Percentiles rank a stretch among this genome's conserved stretches.
Evolutionary conservation across 306 rosid species (phyloP).

Genomic region (Trichosanthes cucumerina): DNA sequence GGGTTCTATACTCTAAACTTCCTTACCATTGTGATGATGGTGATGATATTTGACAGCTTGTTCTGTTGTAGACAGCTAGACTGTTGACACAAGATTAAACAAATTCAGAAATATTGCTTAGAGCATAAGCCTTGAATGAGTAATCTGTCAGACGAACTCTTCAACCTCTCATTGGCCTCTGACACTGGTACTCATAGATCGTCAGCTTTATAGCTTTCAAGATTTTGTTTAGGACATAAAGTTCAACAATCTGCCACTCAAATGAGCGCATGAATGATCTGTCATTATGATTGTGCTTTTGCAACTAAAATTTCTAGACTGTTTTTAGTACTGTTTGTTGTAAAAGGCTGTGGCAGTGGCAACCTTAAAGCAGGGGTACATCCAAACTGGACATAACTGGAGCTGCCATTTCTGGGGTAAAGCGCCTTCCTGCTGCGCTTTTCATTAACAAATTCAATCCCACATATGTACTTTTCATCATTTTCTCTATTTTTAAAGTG

Average conservation of each 20-base stretch:
- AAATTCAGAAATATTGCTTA: conserved; percentile 3
- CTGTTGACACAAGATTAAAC: background rate
- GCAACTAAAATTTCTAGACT: conserved; percentile 9
- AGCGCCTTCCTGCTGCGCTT: conserved; percentile 24
- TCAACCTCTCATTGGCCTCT: conserved; percentile 7
- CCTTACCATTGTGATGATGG: conserved; percentile 54
- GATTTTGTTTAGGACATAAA: conserved; percentile 26
- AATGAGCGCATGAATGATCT: conserved; percentile 27
- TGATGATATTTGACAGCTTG: conserved; percentile 9
- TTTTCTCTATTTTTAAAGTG: background rate
- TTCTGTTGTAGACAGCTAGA: conserved; percentile 2
- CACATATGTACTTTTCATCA: background rate
- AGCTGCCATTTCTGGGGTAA: background rate
- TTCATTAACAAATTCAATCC: conserved; percentile 15
- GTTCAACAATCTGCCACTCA: conserved; percentile 26
- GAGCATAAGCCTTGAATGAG: background rate
- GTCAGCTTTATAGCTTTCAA: conserved; percentile 12
- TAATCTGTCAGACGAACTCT: conserved; percentile 32
- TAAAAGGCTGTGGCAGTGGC: background rate
- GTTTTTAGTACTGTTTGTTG: background rate
- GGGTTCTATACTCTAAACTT: conserved; percentile 18
- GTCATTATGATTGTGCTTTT: conserved; percentile 34
- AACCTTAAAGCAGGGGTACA: conserved; percentile 7
- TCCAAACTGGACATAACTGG: conserved; percentile 11
- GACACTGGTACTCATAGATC: conserved; percentile 19